Conservation (phyloP, 2,329 filamentous ascomycete species). For the Fonsecaea erecta region DNA sequence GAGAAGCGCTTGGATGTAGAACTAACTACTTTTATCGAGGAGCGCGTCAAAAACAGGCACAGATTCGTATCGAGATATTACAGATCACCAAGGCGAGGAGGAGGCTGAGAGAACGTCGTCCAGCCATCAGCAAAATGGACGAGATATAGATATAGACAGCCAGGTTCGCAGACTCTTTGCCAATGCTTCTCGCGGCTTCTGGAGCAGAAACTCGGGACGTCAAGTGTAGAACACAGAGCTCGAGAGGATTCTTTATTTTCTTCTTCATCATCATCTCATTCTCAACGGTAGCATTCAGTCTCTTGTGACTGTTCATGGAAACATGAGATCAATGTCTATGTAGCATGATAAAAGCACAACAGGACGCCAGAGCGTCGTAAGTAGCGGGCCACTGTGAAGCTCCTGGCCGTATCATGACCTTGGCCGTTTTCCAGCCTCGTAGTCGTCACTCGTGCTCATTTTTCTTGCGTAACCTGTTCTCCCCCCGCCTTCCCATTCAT, state of each 20-base stretch:
- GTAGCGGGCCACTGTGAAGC: background rate
- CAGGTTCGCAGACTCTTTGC: background rate
- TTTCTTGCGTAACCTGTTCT: background rate
- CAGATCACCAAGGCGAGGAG: too few species aligned
- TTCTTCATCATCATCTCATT: background rate
- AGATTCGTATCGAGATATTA: too few species aligned
- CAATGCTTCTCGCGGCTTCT: background rate
- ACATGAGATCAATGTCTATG: background rate
- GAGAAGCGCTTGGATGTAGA: conserved; percentile 24
- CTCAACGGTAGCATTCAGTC: background rate
- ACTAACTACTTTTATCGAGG: too few species aligned
- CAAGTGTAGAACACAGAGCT: background rate
- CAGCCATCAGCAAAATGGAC: too few species aligned
- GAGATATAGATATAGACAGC: too few species aligned
- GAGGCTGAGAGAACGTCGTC: too few species aligned
- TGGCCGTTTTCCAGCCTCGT: background rate
- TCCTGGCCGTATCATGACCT: background rate
- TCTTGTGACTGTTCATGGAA: background rate
- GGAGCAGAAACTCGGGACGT: background rate
- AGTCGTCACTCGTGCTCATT: background rate
- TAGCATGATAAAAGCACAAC: background rate
- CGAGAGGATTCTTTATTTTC: background rate
- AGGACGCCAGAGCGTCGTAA: background rate
- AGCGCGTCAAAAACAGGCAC: too few species aligned
- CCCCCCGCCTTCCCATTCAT: background rate